Evolutionary conservation across 1,284 basidiomycete genomes (phyloP).

Genomic region (Ustilago esculenta): DNA sequence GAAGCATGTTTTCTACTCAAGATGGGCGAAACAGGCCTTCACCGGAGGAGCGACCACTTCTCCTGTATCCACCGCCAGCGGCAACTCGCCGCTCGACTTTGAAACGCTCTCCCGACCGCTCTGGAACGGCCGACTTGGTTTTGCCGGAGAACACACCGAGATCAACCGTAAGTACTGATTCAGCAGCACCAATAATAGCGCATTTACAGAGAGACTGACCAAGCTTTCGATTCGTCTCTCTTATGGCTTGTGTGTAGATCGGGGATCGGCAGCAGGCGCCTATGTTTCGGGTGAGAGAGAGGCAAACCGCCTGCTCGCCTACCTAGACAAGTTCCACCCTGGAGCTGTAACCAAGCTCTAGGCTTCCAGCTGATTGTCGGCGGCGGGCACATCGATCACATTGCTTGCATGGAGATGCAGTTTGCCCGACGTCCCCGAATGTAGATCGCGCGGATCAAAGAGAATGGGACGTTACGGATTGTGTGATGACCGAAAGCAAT

Average conservation of each 20-base stretch:
- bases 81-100: conserved; percentile 70
- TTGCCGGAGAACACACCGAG: conserved; percentile 72
- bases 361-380: neutral
- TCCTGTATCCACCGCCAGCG: conserved; percentile 65
- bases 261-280: conserved; percentile 70
- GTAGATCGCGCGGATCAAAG: too few species aligned
- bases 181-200: too few species aligned
- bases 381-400: too few species aligned
- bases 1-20: conserved; percentile 52
- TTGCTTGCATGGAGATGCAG: too few species aligned
- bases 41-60: conserved; percentile 71
- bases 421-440: too few species aligned
- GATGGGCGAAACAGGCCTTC: conserved; percentile 70
- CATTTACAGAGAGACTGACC: conserved; percentile 4
- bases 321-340: conserved; percentile 39
- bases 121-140: conserved; percentile 70
- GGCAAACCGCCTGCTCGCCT: conserved; percentile 57
- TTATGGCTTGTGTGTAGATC: conserved; percentile 6
- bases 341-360: conserved; percentile 31
- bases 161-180: conserved; percentile 65
- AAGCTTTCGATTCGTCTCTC: neutral
- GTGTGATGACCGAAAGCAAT: too few species aligned
- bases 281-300: conserved; percentile 69
- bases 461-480: too few species aligned
- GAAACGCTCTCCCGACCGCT: conserved; percentile 68